These are phyloP conservation scores for Cryphonectria carpinicola DNA, from an alignment of 2,329 filamentous ascomycete genomes.

Conservation along the genomic window DNA sequence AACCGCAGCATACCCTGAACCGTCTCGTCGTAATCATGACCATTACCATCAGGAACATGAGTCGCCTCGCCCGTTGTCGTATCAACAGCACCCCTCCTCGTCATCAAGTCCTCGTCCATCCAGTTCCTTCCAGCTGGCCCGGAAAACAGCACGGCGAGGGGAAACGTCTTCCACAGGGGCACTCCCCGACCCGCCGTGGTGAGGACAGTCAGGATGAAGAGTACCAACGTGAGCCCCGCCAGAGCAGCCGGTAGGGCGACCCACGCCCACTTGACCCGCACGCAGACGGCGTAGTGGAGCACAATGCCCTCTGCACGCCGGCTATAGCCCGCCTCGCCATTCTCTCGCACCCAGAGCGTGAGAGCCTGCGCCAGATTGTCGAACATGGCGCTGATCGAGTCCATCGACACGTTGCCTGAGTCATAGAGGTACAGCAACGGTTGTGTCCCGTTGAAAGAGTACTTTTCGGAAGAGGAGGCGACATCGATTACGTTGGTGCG, in stretches of 20 bases:
- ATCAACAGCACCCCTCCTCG: background rate
- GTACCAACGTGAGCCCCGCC: slow-evolving; percentile 1
- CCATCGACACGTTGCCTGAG: background rate
- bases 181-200: background rate
- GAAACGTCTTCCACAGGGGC: slow-evolving; percentile 15
- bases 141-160: slow-evolving; percentile 9
- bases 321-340: background rate
- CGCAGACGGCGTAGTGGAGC: slow-evolving; percentile 7
- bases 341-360: slow-evolving; percentile 6
- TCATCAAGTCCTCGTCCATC: slow-evolving; percentile 2
- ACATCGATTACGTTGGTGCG: background rate
- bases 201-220: background rate
- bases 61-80: background rate
- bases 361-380: slow-evolving; percentile 13
- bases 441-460: background rate
- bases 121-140: slow-evolving; percentile 14
- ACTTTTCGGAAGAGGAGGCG: no score
- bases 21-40: background rate
- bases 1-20: background rate
- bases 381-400: background rate
- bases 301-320: slow-evolving; percentile 7
- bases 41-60: background rate
- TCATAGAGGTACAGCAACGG: background rate
- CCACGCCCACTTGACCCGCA: slow-evolving; percentile 18
- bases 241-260: slow-evolving; percentile 13